These are phyloP conservation scores for Rhizophagus sp. DNA, from an alignment of 192 early-diverging fungal species.

Conservation along the genomic window DNA sequence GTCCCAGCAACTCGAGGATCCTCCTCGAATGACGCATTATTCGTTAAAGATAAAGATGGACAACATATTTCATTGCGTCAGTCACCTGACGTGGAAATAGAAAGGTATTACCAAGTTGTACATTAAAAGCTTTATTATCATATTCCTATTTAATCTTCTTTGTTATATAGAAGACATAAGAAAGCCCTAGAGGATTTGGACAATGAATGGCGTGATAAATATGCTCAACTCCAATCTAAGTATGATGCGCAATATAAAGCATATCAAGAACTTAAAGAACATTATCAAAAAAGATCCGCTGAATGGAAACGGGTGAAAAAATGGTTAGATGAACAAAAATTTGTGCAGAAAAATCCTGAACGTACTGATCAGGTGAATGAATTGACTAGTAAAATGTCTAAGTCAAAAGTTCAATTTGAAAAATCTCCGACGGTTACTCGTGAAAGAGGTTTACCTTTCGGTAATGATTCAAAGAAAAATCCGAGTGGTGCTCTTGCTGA, in stretches of 20 bases:
- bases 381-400: not conserved
- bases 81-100: not conserved
- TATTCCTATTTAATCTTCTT: not conserved
- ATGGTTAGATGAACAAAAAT: not conserved
- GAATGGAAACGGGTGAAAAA: conserved; percentile 9
- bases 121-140: not conserved
- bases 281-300: conserved; percentile 7
- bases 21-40: not conserved
- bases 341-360: not conserved
- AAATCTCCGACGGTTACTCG: not conserved
- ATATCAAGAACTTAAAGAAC: conserved; percentile 15
- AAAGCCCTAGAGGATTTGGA: not conserved
- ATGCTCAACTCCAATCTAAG: not conserved
- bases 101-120: not conserved
- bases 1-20: not conserved
- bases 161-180: not conserved
- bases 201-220: not conserved
- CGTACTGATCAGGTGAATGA: not conserved
- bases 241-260: not conserved
- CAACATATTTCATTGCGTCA: not conserved
- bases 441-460: not conserved
- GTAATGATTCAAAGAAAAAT: not conserved
- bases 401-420: not conserved
- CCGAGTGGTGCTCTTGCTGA: not conserved
- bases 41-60: not conserved